Conservation (phyloP, 129 eudicot genomes). For the Logfia minima region DNA sequence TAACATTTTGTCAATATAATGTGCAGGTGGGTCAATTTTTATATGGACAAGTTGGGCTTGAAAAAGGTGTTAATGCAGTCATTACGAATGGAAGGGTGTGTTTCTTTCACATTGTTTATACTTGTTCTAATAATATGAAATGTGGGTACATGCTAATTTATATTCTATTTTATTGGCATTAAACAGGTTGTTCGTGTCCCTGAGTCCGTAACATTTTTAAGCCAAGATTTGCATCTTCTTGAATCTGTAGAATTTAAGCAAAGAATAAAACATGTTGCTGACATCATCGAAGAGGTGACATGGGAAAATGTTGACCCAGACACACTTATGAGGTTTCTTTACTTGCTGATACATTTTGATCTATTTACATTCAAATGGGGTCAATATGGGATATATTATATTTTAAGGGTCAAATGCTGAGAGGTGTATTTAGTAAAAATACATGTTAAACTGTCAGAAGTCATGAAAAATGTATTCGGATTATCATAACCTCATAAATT, state of each 20-base stretch:
- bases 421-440: neutral
- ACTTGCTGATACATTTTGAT: neutral
- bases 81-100: conserved; percentile 95
- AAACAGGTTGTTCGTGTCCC: conserved; percentile 54
- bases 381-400: neutral
- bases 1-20: conserved; percentile 22
- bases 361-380: neutral
- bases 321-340: conserved; percentile 69
- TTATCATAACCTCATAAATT: neutral
- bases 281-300: conserved; percentile 65
- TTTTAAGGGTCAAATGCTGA: neutral
- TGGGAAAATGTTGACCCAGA: conserved; percentile 89
- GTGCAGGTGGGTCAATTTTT: conserved; percentile 73
- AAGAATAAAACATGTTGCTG: conserved; percentile 76
- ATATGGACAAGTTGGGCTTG: conserved; percentile 59
- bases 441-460: neutral
- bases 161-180: conserved; percentile 23
- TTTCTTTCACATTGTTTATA: conserved; percentile 7
- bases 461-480: neutral
- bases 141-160: conserved; percentile 4
- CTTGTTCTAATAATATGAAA: neutral
- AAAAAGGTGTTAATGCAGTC: conserved; percentile 66
- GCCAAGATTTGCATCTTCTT: conserved; percentile 86
- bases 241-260: conserved; percentile 89
- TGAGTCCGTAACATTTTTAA: conserved; percentile 60